Base-by-base conservation (phyloP, 2,329 filamentous ascomycete species). In the Neofusicoccum cordaticola region DNA sequence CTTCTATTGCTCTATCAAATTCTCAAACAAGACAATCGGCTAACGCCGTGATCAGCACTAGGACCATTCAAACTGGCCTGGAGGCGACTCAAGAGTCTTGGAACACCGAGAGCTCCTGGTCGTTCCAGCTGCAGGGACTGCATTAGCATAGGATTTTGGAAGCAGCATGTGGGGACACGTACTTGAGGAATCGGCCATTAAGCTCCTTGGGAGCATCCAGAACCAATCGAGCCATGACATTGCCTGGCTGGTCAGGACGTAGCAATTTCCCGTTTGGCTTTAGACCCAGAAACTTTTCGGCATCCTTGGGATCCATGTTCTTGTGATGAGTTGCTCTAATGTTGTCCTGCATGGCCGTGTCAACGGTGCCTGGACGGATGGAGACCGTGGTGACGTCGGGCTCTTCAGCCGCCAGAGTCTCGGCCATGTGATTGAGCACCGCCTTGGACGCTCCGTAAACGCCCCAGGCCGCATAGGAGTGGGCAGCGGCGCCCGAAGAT, bases 321-420 rank as follows among this genome's bases (percentile, higher is more conserved):
- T 79, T 82, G 7, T 84, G 81, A 75, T 95, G 90, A 65, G 87
- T 85, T 52, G 93, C 88, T 58, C 95, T 83, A 65, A 99, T 85
- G 65, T 90, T 85, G n/a, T 84, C 84, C 75, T 97, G 93, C 93
- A 97, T 97, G 60, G 89, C 89, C 0, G 93, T 97, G 73, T 97
- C 90, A 7, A 96, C 90, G 51, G 91, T 87, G 2, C 93, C 93
- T 0, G 93, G 93, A 3, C 88, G 83, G 39, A 97, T 81, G 0
- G 91, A 83, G 0, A 97, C 79, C 12, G 86, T 88, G 0, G 86
- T 90, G 50, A 97, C 87, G 13, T 88, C 83, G 1, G 89, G 87
- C 75, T 97, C 93, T 73, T 97, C 93, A 1, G 84, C 83, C 0
- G 86, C 86, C 41, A 97, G 77, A 41, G 93, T 92, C 47, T 84